phyloP scores from a whole-genome alignment of 306 rosid genomes.

The Vigna unguiculata region DNA sequence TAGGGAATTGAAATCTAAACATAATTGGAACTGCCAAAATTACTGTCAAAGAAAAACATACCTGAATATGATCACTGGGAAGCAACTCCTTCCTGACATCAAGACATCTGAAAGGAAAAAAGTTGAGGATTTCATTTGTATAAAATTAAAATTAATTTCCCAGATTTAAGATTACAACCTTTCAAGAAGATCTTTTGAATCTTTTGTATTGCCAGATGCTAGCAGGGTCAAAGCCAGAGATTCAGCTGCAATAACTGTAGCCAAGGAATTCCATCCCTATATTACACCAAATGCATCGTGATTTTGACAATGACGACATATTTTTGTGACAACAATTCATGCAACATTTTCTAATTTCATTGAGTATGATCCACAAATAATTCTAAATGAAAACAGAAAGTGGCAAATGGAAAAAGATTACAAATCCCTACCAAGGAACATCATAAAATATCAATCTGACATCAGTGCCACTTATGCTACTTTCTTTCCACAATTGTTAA shows the following conservation, averaged over 20 bases:
- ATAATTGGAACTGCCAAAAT: slow-evolving; percentile 29
- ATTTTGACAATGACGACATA: slow-evolving; percentile 29
- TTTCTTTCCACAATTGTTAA: slow-evolving; percentile 1
- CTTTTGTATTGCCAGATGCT: slow-evolving; percentile 62
- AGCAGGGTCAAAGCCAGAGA: slow-evolving; percentile 75
- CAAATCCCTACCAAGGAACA: slow-evolving; percentile 11
- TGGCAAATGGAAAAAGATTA: slow-evolving; percentile 30
- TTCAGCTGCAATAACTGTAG: slow-evolving; percentile 77
- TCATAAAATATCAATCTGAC: slow-evolving; percentile 6
- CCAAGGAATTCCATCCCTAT: slow-evolving; percentile 89
- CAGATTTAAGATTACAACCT: slow-evolving; percentile 52
- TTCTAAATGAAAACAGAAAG: slow-evolving; percentile 39
- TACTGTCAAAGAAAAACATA: slow-evolving; percentile 44
- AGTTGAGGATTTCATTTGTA: slow-evolving; percentile 19
- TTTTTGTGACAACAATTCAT: neutral
- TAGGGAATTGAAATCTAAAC: slow-evolving; percentile 30
- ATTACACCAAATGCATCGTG: slow-evolving; percentile 34
- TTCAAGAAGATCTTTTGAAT: slow-evolving; percentile 84
- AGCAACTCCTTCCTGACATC: slow-evolving; percentile 70
- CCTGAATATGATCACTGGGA: slow-evolving; percentile 78
- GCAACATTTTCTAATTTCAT: slow-evolving; percentile 37
- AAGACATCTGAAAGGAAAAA: slow-evolving; percentile 65
- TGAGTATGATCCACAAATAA: slow-evolving; percentile 16
- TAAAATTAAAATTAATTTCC: slow-evolving; percentile 28
- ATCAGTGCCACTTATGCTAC: neutral